These are phyloP conservation scores for Ophiocordyceps sinensis DNA, from an alignment of 2,329 filamentous ascomycete genomes.

Conservation along the genomic window DNA sequence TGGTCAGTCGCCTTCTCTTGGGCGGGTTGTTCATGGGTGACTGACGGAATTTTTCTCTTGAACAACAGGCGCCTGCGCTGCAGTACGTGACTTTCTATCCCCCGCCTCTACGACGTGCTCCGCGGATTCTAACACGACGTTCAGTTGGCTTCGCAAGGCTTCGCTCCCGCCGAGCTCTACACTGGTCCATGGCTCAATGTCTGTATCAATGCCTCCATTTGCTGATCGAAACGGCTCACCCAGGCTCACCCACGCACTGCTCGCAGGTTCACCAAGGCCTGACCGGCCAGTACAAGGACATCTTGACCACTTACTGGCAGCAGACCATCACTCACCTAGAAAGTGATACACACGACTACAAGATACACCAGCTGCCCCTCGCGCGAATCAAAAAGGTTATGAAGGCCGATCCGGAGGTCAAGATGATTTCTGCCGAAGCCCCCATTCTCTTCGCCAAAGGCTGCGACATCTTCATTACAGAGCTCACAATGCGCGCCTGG, in stretches of 20 bases:
- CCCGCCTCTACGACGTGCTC: not conserved
- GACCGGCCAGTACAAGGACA: slow-evolving; percentile 85
- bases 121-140: slow-evolving; percentile 11
- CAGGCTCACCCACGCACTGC: not conserved
- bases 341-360: slow-evolving; percentile 93
- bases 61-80: slow-evolving; percentile 29
- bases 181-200: slow-evolving; percentile 94
- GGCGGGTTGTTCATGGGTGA: not conserved
- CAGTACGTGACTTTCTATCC: slow-evolving; percentile 16
- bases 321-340: slow-evolving; percentile 94
- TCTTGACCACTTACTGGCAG: slow-evolving; percentile 98
- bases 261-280: slow-evolving; percentile 84
- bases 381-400: slow-evolving; percentile 99
- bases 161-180: slow-evolving; percentile 85
- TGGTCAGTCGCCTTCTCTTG: slow-evolving; percentile 33
- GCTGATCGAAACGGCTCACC: not conserved
- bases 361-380: slow-evolving; percentile 88
- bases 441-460: slow-evolving; percentile 97
- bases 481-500: slow-evolving; percentile 98
- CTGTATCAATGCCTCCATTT: slow-evolving; percentile 17
- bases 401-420: slow-evolving; percentile 98
- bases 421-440: slow-evolving; percentile 98
- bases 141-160: slow-evolving; percentile 74
- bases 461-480: slow-evolving; percentile 97
- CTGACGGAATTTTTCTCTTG: not conserved